Base-by-base conservation (phyloP, 2,329 filamentous ascomycete species). In the Tricladium varicosporioides region DNA sequence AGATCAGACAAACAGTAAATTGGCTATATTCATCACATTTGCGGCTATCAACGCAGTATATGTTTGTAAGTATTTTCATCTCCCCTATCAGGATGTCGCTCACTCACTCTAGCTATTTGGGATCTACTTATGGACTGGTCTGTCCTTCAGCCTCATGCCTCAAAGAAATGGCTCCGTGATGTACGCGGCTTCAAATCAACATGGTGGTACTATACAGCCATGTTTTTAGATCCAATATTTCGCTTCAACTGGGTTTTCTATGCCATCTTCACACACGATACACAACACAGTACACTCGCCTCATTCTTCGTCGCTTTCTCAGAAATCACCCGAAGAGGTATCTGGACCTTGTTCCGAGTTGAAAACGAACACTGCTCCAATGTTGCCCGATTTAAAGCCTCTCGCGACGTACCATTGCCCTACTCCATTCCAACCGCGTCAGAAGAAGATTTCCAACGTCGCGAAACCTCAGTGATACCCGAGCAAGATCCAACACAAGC, bases 291-390 rank as follows among this genome's bases (percentile, higher is more conserved):
- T 1, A 89, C 89, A 2, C 71, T 92, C 1, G 82, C 92, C 5
- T 92, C 90, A 1, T 97, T 97, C 72, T 64, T 89, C 31, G 84
- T 97, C 14, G 81, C 83, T 1, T 75, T 97, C 2, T 83, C 87
- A 8, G 94, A 99, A 71, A 84, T 96, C 18, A 80, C 83, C n/a
- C 85, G 94, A 32, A 80, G 94, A 70, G 92, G 91, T 60, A 84
- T 97, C 69, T 99, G 94, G 94, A 87, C 88, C 0, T 78, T 97
- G 3, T 89, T 99, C 71, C 90, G 94, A 43, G 92, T 99, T 22
- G 94, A 99, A 73, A 99, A 99, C 72, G 94, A 99, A 68, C 94
- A 99, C 74, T 96, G 92, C 74, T 87, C 88, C 54, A 96, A 97
- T 66, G 93, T 99, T 1, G 83, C 86, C 15, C 86, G 91, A 63